These are phyloP conservation scores for Xylaria venustula DNA, from an alignment of 495 filamentous ascomycete species.

Conservation along the genomic window DNA sequence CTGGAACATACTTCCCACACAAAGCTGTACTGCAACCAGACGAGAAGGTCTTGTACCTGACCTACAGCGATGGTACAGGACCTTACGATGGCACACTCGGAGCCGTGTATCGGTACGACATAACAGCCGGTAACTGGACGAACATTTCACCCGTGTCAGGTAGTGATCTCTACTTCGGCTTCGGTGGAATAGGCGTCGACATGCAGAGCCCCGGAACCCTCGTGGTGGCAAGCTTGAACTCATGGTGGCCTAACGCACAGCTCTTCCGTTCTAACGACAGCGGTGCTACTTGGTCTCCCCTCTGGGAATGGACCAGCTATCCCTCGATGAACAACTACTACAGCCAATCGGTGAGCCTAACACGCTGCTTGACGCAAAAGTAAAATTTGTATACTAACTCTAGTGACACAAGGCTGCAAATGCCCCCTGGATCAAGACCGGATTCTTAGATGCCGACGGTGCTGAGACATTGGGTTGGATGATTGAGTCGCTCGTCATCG, in stretches of 20 bases:
- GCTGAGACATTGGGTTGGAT: conserved; percentile 60
- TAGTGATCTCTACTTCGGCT: conserved; percentile 47
- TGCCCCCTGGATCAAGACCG: conserved; percentile 50
- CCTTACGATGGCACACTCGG: conserved; percentile 56
- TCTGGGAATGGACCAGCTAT: conserved; percentile 53
- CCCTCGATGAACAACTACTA: conserved; percentile 48
- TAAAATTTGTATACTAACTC: conserved; percentile 20
- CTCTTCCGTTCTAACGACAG: conserved; percentile 55
- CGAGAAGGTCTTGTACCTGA: conserved; percentile 56
- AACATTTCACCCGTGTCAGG: conserved; percentile 54
- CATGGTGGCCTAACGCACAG: conserved; percentile 59
- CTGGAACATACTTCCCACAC: conserved; percentile 52
- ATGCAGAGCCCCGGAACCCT: conserved; percentile 54
- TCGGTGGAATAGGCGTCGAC: conserved; percentile 56
- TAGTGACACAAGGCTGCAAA: conserved; percentile 32
- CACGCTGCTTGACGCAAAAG: neutral
- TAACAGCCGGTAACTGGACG: conserved; percentile 47
- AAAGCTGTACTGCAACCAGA: conserved; percentile 52
- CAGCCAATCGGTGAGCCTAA: conserved; percentile 36
- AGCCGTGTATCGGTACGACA: conserved; percentile 52
- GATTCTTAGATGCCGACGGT: conserved; percentile 44
- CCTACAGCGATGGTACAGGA: conserved; percentile 54
- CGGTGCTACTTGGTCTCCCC: conserved; percentile 49
- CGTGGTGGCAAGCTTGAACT: conserved; percentile 55
- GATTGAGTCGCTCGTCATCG: conserved; percentile 60